A percentile compares a stretch with the other conserved stretches of the same genome.
Evolutionary conservation across 495 filamentous ascomycete genomes (phyloP).

Genomic region (Lindgomyces ingoldianus): DNA sequence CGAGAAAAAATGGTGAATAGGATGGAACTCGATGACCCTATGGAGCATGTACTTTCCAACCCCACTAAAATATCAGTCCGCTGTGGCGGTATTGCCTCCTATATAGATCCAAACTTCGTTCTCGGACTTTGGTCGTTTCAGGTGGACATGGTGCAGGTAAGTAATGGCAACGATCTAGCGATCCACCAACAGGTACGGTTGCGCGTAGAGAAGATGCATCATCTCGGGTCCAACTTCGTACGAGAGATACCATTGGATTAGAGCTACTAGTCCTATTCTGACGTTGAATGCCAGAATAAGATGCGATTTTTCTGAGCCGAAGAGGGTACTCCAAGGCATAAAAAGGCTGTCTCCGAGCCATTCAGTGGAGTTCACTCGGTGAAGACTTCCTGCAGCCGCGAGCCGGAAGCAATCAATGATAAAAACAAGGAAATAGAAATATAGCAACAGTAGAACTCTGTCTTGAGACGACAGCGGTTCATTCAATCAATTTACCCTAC

Average conservation of each 20-base stretch:
- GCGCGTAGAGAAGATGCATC: not conserved
- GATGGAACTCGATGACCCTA: conserved; percentile 5
- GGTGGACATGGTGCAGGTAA: conserved; percentile 6
- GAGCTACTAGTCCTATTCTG: not conserved
- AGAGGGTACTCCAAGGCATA: not conserved
- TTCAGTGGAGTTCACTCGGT: not conserved
- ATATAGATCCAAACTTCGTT: not conserved
- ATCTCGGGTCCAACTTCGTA: not conserved
- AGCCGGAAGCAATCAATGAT: too few relatives aligned
- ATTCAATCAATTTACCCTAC: too few relatives aligned
- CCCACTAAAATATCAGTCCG: conserved; percentile 6
- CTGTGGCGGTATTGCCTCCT: not conserved
- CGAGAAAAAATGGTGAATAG: conserved; percentile 7
- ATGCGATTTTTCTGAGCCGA: not conserved
- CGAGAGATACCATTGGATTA: not conserved
- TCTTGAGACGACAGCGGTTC: too few relatives aligned
- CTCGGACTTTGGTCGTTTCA: not conserved
- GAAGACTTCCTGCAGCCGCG: not conserved
- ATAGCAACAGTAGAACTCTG: too few relatives aligned
- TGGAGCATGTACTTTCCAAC: conserved; percentile 4
- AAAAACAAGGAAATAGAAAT: too few relatives aligned
- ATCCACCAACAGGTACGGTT: conserved; percentile 1
- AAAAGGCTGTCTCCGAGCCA: not conserved
- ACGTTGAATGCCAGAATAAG: conserved; percentile 1
- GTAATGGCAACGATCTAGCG: conserved; percentile 12